phyloP scores from a whole-genome alignment of 352 stramenopile genomes.

The Phytophthora pistaciae region DNA sequence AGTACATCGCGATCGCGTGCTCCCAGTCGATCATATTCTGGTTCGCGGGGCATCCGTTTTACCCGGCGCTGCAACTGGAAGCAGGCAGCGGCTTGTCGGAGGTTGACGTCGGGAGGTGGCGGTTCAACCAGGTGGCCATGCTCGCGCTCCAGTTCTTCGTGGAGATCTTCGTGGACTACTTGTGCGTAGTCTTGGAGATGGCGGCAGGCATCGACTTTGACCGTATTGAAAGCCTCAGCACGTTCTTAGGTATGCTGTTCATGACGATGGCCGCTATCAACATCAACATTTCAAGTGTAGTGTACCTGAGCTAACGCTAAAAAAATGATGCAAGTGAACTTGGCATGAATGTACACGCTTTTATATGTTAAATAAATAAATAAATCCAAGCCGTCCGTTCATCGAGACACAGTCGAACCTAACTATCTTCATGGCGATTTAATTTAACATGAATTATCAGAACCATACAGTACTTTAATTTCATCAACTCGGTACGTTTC shows the following conservation, averaged over 20 bases:
- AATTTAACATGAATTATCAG: no score
- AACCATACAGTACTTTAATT: no score
- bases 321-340: not conserved
- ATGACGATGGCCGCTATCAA: constrained; percentile 41
- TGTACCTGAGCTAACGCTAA: constrained; percentile 23
- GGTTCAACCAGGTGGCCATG: constrained; percentile 25
- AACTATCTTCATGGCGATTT: no score
- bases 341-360: no score
- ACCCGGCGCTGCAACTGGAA: constrained; percentile 25
- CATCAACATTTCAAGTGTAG: constrained; percentile 35
- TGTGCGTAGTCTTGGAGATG: constrained; percentile 42
- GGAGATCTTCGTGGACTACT: constrained; percentile 41
- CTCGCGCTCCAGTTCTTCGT: constrained; percentile 31
- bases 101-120: constrained; percentile 6
- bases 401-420: no score
- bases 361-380: no score
- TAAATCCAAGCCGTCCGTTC: no score
- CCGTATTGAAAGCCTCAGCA: constrained; percentile 27
- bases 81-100: not conserved
- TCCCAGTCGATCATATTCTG: constrained; percentile 54
- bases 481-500: not conserved
- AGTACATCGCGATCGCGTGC: constrained; percentile 62
- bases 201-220: constrained; percentile 35
- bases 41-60: constrained; percentile 46
- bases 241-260: constrained; percentile 36